phyloP scores from a whole-genome alignment of 352 stramenopile species.

The Pythium coloratum region DNA sequence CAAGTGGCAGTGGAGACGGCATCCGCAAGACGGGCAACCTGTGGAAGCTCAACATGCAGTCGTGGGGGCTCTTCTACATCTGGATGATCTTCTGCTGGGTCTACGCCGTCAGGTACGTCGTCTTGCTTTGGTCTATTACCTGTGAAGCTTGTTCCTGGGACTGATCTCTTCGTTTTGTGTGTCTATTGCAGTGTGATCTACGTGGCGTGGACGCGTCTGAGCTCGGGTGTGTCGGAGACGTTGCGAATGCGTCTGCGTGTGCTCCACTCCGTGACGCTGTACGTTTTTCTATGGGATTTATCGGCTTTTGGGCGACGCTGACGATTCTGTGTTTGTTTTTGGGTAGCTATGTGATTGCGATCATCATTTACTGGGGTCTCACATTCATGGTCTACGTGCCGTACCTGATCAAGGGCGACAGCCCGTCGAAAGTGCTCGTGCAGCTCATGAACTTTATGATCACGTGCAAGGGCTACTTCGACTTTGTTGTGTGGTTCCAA shows the following conservation, averaged over 20 bases:
- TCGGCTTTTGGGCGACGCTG: neutral
- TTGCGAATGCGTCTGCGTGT: slow-evolving; percentile 83
- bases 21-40: slow-evolving; percentile 48
- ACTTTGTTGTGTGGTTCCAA: slow-evolving; percentile 89
- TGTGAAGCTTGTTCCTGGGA: too few species aligned
- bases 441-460: slow-evolving; percentile 92
- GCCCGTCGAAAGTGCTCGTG: slow-evolving; percentile 38
- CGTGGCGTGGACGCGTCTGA: slow-evolving; percentile 78
- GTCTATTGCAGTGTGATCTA: slow-evolving; percentile 58
- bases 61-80: slow-evolving; percentile 85
- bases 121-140: too few species aligned
- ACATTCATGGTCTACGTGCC: slow-evolving; percentile 86
- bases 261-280: slow-evolving; percentile 87
- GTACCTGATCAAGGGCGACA: slow-evolving; percentile 68
- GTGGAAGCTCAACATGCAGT: slow-evolving; percentile 88
- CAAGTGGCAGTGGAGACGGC: slow-evolving; percentile 9
- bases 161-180: too few species aligned
- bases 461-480: slow-evolving; percentile 89
- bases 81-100: slow-evolving; percentile 88
- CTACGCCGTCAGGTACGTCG: slow-evolving; percentile 53
- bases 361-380: slow-evolving; percentile 90
- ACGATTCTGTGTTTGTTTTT: slow-evolving; percentile 7
- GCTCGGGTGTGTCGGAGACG: slow-evolving; percentile 82
- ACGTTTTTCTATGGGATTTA: slow-evolving; percentile 25
- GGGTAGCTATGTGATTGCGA: slow-evolving; percentile 84